Percentiles rank a stretch among this genome's conserved stretches.
Conservation (phyloP, 768 basidiomycete species). For the Leucosporidium scottii region DNA sequence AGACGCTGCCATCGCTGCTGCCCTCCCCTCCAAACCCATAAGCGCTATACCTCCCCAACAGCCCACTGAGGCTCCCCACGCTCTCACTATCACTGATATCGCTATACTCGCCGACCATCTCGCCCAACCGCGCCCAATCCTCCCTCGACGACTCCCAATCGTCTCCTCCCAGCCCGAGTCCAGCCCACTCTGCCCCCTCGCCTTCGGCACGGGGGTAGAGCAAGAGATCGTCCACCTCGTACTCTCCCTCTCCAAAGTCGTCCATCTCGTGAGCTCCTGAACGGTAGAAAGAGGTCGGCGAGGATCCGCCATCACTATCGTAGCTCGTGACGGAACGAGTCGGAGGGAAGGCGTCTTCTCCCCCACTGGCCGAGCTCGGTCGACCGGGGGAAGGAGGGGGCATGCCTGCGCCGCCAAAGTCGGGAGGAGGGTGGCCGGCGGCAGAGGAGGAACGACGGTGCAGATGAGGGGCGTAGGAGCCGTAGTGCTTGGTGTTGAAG, state of each 20-base stretch:
- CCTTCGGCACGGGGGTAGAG: constrained; percentile 51
- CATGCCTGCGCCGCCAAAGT: constrained; percentile 17
- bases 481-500: constrained; percentile 90
- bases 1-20: constrained; percentile 24
- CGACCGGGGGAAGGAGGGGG: constrained; percentile 35
- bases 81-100: constrained; percentile 88
- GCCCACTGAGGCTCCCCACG: constrained; percentile 66
- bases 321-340: constrained; percentile 48
- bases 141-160: constrained; percentile 34
- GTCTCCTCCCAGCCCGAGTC: constrained; percentile 13
- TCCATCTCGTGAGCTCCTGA: constrained; percentile 79
- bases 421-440: constrained; percentile 51
- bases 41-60: too few relatives aligned
- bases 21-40: constrained; percentile 48
- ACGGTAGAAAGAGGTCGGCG: constrained; percentile 49
- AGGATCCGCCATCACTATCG: constrained; percentile 16
- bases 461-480: constrained; percentile 48
- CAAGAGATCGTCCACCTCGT: constrained; percentile 85
- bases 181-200: constrained; percentile 44
- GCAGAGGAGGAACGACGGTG: constrained; percentile 73
- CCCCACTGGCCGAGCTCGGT: constrained; percentile 13
- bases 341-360: constrained; percentile 88
- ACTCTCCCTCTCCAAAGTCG: constrained; percentile 85
- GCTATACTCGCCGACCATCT: constrained; percentile 67
- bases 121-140: constrained; percentile 77